phyloP scores from a whole-genome alignment of 225 moss, liverwort and hornwort species.

The Asterella californica region DNA sequence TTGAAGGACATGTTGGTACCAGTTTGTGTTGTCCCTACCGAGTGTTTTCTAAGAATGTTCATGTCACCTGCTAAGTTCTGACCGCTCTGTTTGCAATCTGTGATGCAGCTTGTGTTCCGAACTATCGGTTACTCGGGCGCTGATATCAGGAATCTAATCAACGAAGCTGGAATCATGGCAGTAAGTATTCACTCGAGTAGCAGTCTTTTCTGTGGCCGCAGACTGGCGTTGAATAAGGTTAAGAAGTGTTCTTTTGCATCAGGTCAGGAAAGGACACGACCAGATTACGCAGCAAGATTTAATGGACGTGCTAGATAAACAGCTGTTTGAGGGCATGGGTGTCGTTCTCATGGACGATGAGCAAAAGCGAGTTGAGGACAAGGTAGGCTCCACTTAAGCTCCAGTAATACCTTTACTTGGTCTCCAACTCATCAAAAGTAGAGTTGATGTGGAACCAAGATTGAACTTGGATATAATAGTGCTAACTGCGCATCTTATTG shows the following conservation, averaged over 20 bases:
- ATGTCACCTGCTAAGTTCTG: not conserved
- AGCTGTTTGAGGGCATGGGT: constrained; percentile 98
- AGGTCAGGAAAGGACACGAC: constrained; percentile 92
- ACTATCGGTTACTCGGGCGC: constrained; percentile 99
- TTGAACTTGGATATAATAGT: not conserved
- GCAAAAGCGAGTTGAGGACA: constrained; percentile 64
- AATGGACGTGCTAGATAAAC: constrained; percentile 82
- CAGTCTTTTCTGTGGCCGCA: not conserved
- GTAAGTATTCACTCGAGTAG: constrained; percentile 40
- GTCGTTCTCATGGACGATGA: constrained; percentile 92
- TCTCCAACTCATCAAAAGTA: not conserved
- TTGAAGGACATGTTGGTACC: not conserved
- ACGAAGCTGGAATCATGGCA: constrained; percentile 98
- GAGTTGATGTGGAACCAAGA: not conserved
- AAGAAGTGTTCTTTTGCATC: constrained; percentile 8
- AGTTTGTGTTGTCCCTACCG: not conserved
- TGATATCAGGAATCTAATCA: constrained; percentile 95
- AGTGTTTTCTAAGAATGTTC: not conserved
- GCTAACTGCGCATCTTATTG: no score
- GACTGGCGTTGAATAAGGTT: not conserved
- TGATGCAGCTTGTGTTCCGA: constrained; percentile 81
- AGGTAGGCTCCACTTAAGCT: constrained; percentile 34
- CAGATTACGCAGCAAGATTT: constrained; percentile 81
- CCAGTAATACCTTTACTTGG: not conserved
- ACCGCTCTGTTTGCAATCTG: not conserved